These are phyloP conservation scores for Glebionis coronaria DNA, from an alignment of 129 eudicot species.

Conservation along the genomic window DNA sequence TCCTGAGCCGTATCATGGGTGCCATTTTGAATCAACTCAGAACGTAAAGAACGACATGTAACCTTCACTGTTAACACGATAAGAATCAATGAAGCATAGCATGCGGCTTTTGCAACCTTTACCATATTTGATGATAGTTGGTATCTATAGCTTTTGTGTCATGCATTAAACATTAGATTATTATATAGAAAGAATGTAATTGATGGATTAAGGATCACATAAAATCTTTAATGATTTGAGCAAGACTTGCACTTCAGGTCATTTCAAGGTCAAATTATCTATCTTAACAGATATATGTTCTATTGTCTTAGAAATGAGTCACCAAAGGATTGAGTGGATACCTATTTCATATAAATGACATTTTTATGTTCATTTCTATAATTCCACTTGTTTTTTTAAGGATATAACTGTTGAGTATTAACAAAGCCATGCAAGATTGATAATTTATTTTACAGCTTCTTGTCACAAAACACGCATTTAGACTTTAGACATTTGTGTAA, in stretches of 20 bases:
- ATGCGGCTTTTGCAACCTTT: slow-evolving; percentile 5
- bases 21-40: slow-evolving; percentile 41
- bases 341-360: slow-evolving; percentile 6
- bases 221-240: slow-evolving; percentile 20
- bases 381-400: background rate
- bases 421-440: slow-evolving; percentile 6
- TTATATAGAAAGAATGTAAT: slow-evolving; percentile 22
- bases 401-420: background rate
- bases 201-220: slow-evolving; percentile 2
- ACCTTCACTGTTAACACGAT: slow-evolving; percentile 17
- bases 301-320: background rate
- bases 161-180: slow-evolving; percentile 8
- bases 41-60: slow-evolving; percentile 28
- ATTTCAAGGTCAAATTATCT: slow-evolving; percentile 1
- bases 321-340: slow-evolving; percentile 1
- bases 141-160: slow-evolving; percentile 13
- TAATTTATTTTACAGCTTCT: background rate
- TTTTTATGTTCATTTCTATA: background rate
- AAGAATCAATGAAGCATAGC: slow-evolving; percentile 21
- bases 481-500: too few species aligned
- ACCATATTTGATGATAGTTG: slow-evolving; percentile 20
- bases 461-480: too few species aligned
- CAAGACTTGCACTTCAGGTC: slow-evolving; percentile 27
- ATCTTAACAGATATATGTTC: too few species aligned
- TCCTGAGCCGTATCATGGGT: slow-evolving; percentile 5